Conservation (phyloP, 345 rosid species). For the Euphorbia peplus region DNA sequence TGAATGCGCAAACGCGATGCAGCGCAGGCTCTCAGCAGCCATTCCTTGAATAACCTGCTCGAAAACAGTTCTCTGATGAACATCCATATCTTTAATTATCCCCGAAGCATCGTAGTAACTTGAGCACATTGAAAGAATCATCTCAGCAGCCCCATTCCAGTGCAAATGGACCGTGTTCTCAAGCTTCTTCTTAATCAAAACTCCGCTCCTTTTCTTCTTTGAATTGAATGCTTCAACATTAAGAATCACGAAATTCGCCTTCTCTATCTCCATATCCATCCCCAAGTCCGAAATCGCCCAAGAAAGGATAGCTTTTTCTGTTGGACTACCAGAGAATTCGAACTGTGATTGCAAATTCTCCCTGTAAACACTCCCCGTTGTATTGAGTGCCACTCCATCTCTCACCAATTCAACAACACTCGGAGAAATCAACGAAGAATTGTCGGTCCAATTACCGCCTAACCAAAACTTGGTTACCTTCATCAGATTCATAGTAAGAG, state of each 20-base stretch:
- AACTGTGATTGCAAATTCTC: slow-evolving; percentile 27
- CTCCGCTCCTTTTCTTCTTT: slow-evolving; percentile 65
- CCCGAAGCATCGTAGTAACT: slow-evolving; percentile 55
- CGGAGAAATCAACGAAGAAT: slow-evolving; percentile 28
- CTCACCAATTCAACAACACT: slow-evolving; percentile 40
- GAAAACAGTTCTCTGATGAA: slow-evolving; percentile 28
- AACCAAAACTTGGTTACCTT: slow-evolving; percentile 59
- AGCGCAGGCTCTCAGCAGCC: slow-evolving; percentile 68
- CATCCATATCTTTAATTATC: slow-evolving; percentile 25
- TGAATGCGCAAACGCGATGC: slow-evolving; percentile 70
- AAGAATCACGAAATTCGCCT: slow-evolving; percentile 37
- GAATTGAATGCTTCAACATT: slow-evolving; percentile 71
- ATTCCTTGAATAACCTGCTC: slow-evolving; percentile 51
- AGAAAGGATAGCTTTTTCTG: slow-evolving; percentile 69
- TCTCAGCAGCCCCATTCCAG: slow-evolving; percentile 86
- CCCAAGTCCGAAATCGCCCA: slow-evolving; percentile 57
- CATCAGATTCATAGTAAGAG: slow-evolving; percentile 71
- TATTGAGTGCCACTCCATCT: slow-evolving; percentile 65
- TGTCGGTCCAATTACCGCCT: slow-evolving; percentile 37
- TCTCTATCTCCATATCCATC: slow-evolving; percentile 49
- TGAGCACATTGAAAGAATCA: slow-evolving; percentile 62
- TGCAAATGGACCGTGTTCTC: slow-evolving; percentile 48
- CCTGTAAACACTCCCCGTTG: slow-evolving; percentile 50
- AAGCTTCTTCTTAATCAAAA: slow-evolving; percentile 33
- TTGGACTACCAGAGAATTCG: slow-evolving; percentile 62